These are phyloP conservation scores for Apiospora koreana DNA, from an alignment of 2,329 filamentous ascomycete genomes.

Conservation along the genomic window DNA sequence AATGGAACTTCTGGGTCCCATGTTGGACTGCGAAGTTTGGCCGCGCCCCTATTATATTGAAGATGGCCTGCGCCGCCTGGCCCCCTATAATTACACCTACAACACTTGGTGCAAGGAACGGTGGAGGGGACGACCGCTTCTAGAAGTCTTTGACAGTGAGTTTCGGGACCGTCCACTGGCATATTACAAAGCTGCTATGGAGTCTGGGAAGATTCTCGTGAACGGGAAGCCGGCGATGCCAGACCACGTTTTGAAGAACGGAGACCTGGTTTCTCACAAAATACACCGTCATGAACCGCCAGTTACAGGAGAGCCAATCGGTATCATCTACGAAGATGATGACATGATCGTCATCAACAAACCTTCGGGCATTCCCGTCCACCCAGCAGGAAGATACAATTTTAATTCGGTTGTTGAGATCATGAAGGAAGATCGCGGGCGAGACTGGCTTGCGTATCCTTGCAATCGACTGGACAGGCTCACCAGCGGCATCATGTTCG, in stretches of 20 bases:
- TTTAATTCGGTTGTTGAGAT: conserved; percentile 96
- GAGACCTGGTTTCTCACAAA: conserved; percentile 89
- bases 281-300: conserved; percentile 95
- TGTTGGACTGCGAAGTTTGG: conserved; percentile 40
- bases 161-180: conserved; percentile 84
- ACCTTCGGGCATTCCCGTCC: conserved; percentile 90
- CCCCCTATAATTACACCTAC: conserved; percentile 90
- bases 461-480: conserved; percentile 94
- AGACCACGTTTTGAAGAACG: conserved; percentile 77
- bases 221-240: conserved; percentile 73
- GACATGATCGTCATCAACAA: conserved; percentile 97
- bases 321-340: conserved; percentile 86
- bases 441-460: conserved; percentile 59
- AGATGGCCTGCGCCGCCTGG: conserved; percentile 78
- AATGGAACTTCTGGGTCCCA: conserved; percentile 17
- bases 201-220: conserved; percentile 74
- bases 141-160: conserved; percentile 89
- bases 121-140: conserved; percentile 79
- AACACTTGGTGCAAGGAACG: conserved; percentile 93
- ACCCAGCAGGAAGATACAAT: conserved; percentile 92
- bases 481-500: conserved; percentile 97
- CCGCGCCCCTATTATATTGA: conserved; percentile 79
- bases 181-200: conserved; percentile 88
- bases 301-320: conserved; percentile 77
- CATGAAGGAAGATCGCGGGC: conserved; percentile 73